Conservation (phyloP, 345 rosid genomes). For the Citrus maxima region DNA sequence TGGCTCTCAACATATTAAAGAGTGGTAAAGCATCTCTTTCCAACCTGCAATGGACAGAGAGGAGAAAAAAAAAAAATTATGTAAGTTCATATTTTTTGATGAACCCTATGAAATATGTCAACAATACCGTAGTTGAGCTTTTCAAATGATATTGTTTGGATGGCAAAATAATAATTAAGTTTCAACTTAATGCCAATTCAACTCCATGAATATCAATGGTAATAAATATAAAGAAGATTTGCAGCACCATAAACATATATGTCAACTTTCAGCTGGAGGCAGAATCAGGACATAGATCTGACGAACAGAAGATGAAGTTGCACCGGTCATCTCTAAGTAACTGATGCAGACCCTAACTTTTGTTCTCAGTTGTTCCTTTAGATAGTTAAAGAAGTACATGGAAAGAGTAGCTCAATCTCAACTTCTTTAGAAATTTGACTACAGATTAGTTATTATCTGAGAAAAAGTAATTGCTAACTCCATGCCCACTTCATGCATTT, state of each 20-base stretch:
- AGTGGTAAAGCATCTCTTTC: conserved; percentile 94
- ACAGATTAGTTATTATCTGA: neutral
- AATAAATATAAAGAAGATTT: neutral
- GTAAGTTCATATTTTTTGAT: neutral
- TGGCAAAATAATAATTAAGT: neutral
- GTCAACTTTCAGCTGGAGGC: neutral
- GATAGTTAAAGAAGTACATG: neutral
- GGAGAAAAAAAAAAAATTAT: neutral
- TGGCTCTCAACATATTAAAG: conserved; percentile 77
- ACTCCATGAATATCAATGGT: neutral
- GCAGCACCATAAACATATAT: neutral
- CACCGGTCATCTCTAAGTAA: neutral
- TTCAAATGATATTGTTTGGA: neutral
- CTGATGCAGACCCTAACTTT: neutral
- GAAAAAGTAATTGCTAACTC: neutral
- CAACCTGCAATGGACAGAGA: conserved; percentile 45
- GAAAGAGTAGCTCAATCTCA: neutral
- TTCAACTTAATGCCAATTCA: neutral
- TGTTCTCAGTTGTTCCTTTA: neutral
- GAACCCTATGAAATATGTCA: neutral
- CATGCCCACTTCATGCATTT: neutral
- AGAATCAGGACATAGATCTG: neutral
- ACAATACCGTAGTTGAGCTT: neutral
- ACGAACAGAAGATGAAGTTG: neutral
- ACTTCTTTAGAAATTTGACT: neutral